Conservation (phyloP, 1,284 basidiomycete genomes). For the Hortiboletus rubellus region DNA sequence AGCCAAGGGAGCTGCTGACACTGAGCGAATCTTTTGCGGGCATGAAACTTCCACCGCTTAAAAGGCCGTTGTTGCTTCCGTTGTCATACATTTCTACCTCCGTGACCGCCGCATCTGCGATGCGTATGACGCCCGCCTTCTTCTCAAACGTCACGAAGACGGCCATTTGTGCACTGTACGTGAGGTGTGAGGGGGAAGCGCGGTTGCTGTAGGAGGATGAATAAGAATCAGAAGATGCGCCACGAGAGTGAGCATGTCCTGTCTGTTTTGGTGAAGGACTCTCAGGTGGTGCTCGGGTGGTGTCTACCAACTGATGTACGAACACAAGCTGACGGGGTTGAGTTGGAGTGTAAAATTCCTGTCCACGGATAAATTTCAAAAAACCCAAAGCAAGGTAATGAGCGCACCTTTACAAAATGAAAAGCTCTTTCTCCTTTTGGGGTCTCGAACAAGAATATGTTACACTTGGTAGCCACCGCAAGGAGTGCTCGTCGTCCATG, state of each 20-base stretch:
- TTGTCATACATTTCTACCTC: slow-evolving; percentile 70
- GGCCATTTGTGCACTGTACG: slow-evolving; percentile 67
- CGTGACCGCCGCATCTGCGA: slow-evolving; percentile 74
- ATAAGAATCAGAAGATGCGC: slow-evolving; percentile 24
- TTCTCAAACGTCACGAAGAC: slow-evolving; percentile 82
- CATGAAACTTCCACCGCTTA: slow-evolving; percentile 26
- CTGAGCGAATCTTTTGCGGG: slow-evolving; percentile 25
- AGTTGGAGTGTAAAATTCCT: slow-evolving; percentile 81
- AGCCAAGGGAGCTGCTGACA: slow-evolving; percentile 15
- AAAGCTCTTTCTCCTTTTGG: slow-evolving; percentile 80
- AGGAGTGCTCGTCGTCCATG: slow-evolving; percentile 61
- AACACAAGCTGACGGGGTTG: slow-evolving; percentile 63
- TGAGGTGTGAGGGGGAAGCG: slow-evolving; percentile 34
- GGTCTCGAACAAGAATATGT: slow-evolving; percentile 74
- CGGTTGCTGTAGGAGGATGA: slow-evolving; percentile 19
- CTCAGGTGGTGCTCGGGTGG: slow-evolving; percentile 49
- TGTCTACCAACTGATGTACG: slow-evolving; percentile 65
- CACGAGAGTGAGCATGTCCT: slow-evolving; percentile 26
- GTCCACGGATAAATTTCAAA: not conserved
- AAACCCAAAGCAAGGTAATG: not conserved
- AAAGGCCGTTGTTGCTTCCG: slow-evolving; percentile 29
- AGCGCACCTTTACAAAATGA: slow-evolving; percentile 66
- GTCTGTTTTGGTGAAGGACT: slow-evolving; percentile 29
- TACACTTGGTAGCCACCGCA: slow-evolving; percentile 72
- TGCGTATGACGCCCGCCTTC: slow-evolving; percentile 74